Base-by-base conservation (phyloP, 495 filamentous ascomycete genomes). In the Xeromyces bisporus region DNA sequence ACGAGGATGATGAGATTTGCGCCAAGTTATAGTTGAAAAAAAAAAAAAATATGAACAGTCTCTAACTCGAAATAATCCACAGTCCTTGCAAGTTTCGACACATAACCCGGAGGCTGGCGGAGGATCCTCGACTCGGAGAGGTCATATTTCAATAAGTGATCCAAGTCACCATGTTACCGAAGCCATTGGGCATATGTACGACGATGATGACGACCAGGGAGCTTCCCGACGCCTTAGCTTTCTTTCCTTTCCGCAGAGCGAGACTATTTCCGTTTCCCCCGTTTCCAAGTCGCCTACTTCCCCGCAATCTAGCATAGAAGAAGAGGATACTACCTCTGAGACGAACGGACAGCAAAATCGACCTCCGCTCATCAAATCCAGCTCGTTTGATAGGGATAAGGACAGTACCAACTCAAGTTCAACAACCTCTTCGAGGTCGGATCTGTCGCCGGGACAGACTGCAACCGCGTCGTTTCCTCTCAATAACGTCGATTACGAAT, bases 161-260 rank as follows among this genome's bases (percentile, higher is more conserved):
- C 71, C 77, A 40, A 82, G 71, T 53, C 87, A 96, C 62, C 89
- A 97, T 71, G 87, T 94, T 50, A 97, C 89, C 23, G 89, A 97
- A 48, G 81, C 86, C 27, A 94, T 97, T 48, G 86, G 85, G 23
- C 83, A 89, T 48, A 76, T 94, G 75, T 97, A 97, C 58, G 81
- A 77, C 44, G 78, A 86, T 47, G 73, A 80, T 50, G 75, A 83
- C 45, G 71, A 80, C 38, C 66, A 56, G 43, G 56, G 63, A 43
- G 65, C 75, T 26, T 59, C 63, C 6, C 56, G 72, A 31, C 75
- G 75, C 26, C 55, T 77, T 30, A 80, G 72, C 48, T 79, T 77
- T 56, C 59, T 73, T 33, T 46, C 60, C 18, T 67, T 69, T 1
- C 67, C 73, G 12, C 56, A 63, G 23, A 51, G 46, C 49, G 55